Evolutionary conservation across 2,329 filamentous ascomycete genomes (phyloP), one percentile per base, ranked within the genome.

Genomic region (Tolypocladium nubicola): DNA sequence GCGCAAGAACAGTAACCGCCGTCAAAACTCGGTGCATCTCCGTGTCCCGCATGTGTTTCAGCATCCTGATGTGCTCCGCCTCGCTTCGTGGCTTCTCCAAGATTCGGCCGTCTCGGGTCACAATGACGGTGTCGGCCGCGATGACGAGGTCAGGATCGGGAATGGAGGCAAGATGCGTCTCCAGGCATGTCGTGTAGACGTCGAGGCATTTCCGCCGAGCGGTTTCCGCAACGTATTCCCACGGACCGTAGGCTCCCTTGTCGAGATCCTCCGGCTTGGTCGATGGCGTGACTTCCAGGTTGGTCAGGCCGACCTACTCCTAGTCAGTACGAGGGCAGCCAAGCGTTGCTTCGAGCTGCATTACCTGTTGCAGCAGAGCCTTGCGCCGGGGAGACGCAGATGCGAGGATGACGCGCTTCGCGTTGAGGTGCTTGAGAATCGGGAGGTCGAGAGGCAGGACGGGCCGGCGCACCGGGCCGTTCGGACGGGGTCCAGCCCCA

Each of bases 201-300:
- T 88, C 81, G 49, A 90, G 80, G 54, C 87, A 89, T 73, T 99
- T 99, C 64, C 87, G 83, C 26, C 84, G 83, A 4, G 93, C 93
- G 2, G 94, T 99, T 58, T 86, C 84, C 16, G 92, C 79, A 23
- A 97, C 94, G 75, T 99, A 99, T 75, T 96, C 91, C 70, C 89
- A 88, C 1, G 94, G 90, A 1, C 86, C 84, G 59, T 93, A 81
- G 2, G 74, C 70, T 9, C 75, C 71, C 71, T 97, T 96, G 65
- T 89, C 82, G 56, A 96, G 82, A 75, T 97, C 82, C 75, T 99
- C 94, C 55, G 89, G 87, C 62, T 89, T 86, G 56, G 81, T 85
- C 47, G 90, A 96, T 19, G 94, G 90, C 60, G 87, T 80, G 66
- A 97, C 83, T 73, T 97, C 92, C 67, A 97, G 74, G 67, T 91